These are phyloP conservation scores for Mortierella alpina DNA, from an alignment of 192 early-diverging fungal species.

Conservation along the genomic window DNA sequence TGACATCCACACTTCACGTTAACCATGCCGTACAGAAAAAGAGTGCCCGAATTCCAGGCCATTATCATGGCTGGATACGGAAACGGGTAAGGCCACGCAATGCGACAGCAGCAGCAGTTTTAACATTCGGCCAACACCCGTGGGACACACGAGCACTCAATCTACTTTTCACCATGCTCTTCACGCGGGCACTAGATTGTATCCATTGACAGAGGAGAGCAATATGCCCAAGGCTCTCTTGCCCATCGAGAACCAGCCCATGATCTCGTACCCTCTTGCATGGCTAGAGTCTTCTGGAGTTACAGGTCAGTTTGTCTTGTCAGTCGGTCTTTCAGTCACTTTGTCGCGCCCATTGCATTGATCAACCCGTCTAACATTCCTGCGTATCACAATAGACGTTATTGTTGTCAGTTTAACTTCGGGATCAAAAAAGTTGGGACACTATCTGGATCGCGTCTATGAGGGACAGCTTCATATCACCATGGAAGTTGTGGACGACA, in stretches of 20 bases:
- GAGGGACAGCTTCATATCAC: constrained; percentile 70
- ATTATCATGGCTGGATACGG: constrained; percentile 75
- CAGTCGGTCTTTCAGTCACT: not conserved
- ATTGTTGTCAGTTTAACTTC: constrained; percentile 76
- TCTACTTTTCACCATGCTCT: not conserved
- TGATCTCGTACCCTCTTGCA: constrained; percentile 92
- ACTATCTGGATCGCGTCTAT: constrained; percentile 73
- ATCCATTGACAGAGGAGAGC: constrained; percentile 82
- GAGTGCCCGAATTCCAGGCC: constrained; percentile 73
- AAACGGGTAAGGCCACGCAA: constrained; percentile 59
- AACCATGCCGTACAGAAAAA: constrained; percentile 50
- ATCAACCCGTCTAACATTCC: not conserved
- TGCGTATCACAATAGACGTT: constrained; percentile 65
- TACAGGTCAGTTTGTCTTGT: constrained; percentile 33
- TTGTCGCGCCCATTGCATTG: not conserved
- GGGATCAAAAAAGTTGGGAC: constrained; percentile 76
- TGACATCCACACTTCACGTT: not conserved
- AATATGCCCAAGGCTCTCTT: constrained; percentile 93
- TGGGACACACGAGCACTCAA: not conserved
- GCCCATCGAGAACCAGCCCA: constrained; percentile 94
- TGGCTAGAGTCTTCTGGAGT: constrained; percentile 93
- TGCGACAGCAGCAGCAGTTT: not conserved
- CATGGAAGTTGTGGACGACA: constrained; percentile 72
- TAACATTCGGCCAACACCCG: not conserved
- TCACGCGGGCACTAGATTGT: constrained; percentile 59